These are phyloP conservation scores for Didymellaceae sp. DNA, from an alignment of 2,329 filamentous ascomycete species.

Conservation along the genomic window DNA sequence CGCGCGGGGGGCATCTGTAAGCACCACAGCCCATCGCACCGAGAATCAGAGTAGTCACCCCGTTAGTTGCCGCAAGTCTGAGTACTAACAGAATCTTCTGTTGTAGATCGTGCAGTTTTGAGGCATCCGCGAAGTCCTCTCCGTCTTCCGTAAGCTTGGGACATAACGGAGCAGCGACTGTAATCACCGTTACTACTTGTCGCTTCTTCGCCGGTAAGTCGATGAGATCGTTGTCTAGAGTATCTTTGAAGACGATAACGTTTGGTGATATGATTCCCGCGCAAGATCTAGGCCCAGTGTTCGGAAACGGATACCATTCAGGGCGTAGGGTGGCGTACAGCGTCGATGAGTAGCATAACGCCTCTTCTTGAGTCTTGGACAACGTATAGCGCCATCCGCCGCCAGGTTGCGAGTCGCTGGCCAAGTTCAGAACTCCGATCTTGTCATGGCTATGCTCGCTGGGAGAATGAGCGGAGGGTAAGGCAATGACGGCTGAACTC, in stretches of 20 bases:
- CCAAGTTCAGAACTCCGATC: slow-evolving; percentile 29
- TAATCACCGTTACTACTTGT: slow-evolving; percentile 26
- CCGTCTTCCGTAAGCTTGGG: slow-evolving; percentile 17
- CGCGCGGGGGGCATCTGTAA: slow-evolving; percentile 27
- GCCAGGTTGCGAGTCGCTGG: slow-evolving; percentile 27
- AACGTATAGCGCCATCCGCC: slow-evolving; percentile 34
- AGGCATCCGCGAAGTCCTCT: slow-evolving; percentile 16
- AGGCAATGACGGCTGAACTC: not conserved
- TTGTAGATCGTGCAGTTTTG: slow-evolving; percentile 17
- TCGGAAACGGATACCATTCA: slow-evolving; percentile 36
- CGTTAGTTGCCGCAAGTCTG: slow-evolving; percentile 24
- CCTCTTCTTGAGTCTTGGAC: slow-evolving; percentile 31
- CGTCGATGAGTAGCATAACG: slow-evolving; percentile 33
- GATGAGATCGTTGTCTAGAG: slow-evolving; percentile 22
- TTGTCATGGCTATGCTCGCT: slow-evolving; percentile 3
- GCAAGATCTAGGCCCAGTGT: slow-evolving; percentile 25
- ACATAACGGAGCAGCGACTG: slow-evolving; percentile 26
- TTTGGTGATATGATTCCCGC: slow-evolving; percentile 29
- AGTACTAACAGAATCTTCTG: slow-evolving; percentile 29
- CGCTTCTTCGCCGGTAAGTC: slow-evolving; percentile 19
- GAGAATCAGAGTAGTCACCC: slow-evolving; percentile 27
- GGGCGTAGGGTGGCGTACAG: slow-evolving; percentile 24
- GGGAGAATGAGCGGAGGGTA: not conserved
- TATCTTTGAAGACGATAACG: slow-evolving; percentile 31
- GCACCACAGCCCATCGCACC: slow-evolving; percentile 36